These are phyloP conservation scores for Rhizoclosmatium globosum DNA, from an alignment of 192 early-diverging fungal species.

Conservation along the genomic window DNA sequence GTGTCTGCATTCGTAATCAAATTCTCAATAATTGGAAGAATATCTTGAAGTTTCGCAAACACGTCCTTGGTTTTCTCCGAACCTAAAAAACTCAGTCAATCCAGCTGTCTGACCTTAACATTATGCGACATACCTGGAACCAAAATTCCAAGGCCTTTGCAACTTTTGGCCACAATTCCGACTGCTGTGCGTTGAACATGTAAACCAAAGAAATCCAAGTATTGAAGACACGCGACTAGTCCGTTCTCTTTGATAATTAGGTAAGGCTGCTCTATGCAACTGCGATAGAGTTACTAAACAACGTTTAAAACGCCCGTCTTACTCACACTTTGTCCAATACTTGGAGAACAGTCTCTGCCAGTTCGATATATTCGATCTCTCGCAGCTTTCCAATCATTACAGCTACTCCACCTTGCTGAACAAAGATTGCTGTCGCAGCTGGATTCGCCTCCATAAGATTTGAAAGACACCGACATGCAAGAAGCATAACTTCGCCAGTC, in stretches of 20 bases:
- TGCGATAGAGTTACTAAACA: background rate
- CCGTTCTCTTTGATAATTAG: slow-evolving; percentile 78
- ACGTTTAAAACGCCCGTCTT: background rate
- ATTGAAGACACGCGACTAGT: slow-evolving; percentile 78
- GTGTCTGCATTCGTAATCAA: slow-evolving; percentile 75
- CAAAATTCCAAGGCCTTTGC: slow-evolving; percentile 38
- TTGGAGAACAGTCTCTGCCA: slow-evolving; percentile 86
- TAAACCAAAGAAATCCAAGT: slow-evolving; percentile 89
- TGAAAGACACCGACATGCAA: slow-evolving; percentile 88
- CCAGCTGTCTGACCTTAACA: too few species aligned
- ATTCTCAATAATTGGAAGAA: slow-evolving; percentile 75
- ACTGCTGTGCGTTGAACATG: slow-evolving; percentile 85
- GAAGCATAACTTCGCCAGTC: slow-evolving; percentile 82
- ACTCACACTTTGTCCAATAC: slow-evolving; percentile 80
- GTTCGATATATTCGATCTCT: slow-evolving; percentile 91
- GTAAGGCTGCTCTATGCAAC: slow-evolving; percentile 66
- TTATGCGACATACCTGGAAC: slow-evolving; percentile 5
- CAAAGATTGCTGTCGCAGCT: slow-evolving; percentile 64
- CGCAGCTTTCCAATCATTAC: slow-evolving; percentile 79
- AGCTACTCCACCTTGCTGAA: slow-evolving; percentile 72
- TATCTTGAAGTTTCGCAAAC: slow-evolving; percentile 68
- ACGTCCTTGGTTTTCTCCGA: slow-evolving; percentile 46
- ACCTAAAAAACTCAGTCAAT: background rate
- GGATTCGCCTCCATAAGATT: slow-evolving; percentile 93
- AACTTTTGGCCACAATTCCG: slow-evolving; percentile 65